Percentiles rank a stretch among this genome's conserved stretches.
Conservation (phyloP, 768 basidiomycete species). For the Phaffia tasmanica region DNA sequence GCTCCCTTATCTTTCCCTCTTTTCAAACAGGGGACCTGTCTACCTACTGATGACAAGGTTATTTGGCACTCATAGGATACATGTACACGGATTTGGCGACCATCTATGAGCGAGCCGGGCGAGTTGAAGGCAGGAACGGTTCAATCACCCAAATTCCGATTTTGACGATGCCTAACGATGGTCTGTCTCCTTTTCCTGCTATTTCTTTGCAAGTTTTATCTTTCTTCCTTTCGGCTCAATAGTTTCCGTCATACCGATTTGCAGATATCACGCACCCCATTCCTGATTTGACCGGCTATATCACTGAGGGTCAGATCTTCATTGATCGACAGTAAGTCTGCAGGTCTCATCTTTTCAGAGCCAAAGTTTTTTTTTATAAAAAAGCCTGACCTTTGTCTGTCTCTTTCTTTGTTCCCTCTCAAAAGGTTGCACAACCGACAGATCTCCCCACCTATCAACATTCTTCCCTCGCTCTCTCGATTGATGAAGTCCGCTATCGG, state of each 20-base stretch:
- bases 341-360: not conserved
- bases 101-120: conserved; percentile 98
- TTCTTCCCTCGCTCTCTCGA: conserved; percentile 93
- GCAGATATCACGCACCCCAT: conserved; percentile 99
- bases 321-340: conserved; percentile 64
- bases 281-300: conserved; percentile 97
- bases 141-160: conserved; percentile 99
- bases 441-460: conserved; percentile 99
- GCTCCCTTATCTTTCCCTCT: not conserved
- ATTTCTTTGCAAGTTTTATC: not conserved
- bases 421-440: conserved; percentile 62
- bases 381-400: not conserved
- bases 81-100: conserved; percentile 99
- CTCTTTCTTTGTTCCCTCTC: not conserved
- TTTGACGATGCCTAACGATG: conserved; percentile 99
- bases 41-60: conserved; percentile 32
- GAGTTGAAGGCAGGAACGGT: conserved; percentile 92
- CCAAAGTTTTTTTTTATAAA: no score
- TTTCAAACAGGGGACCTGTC: not conserved
- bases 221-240: not conserved
- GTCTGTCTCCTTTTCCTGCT: conserved; percentile 44
- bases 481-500: conserved; percentile 99
- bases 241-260: conserved; percentile 1
- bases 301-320: conserved; percentile 98
- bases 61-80: conserved; percentile 42